phyloP scores from a whole-genome alignment of 345 rosid genomes.

The Eucalyptus lansdowneana region DNA sequence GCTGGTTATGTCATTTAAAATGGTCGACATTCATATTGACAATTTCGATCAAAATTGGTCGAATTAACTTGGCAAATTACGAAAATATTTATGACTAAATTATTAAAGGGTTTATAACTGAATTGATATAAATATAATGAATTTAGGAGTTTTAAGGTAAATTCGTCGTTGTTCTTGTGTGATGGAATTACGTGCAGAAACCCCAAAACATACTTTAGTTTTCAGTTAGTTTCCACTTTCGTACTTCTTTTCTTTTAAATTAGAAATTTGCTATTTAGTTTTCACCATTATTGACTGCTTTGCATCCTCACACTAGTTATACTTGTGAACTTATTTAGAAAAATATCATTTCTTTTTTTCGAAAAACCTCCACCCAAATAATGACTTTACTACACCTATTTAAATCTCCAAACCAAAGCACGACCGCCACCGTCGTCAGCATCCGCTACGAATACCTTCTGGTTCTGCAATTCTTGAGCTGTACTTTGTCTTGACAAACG shows the following conservation, averaged over 20 bases:
- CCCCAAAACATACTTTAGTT: accelerated
- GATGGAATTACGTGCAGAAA: not conserved
- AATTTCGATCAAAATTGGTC: accelerated
- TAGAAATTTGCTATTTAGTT: not conserved
- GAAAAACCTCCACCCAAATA: not conserved
- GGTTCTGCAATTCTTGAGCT: not conserved
- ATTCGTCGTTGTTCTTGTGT: not conserved
- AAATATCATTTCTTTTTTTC: accelerated
- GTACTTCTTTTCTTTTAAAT: accelerated
- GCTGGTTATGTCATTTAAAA: accelerated
- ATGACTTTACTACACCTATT: not conserved
- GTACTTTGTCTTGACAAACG: not conserved
- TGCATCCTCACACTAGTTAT: not conserved
- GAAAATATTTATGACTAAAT: no score
- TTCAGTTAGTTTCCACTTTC: not conserved
- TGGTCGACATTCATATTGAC: accelerated
- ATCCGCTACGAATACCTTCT: not conserved
- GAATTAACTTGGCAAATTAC: accelerated
- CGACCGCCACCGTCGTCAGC: not conserved
- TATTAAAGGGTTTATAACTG: accelerated
- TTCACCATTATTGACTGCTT: not conserved
- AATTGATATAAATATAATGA: accelerated
- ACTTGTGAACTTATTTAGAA: not conserved
- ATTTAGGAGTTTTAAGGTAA: no score
- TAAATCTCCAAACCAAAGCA: not conserved